Conservation (phyloP, 768 basidiomycete genomes). For the Leccinum variicolor region DNA sequence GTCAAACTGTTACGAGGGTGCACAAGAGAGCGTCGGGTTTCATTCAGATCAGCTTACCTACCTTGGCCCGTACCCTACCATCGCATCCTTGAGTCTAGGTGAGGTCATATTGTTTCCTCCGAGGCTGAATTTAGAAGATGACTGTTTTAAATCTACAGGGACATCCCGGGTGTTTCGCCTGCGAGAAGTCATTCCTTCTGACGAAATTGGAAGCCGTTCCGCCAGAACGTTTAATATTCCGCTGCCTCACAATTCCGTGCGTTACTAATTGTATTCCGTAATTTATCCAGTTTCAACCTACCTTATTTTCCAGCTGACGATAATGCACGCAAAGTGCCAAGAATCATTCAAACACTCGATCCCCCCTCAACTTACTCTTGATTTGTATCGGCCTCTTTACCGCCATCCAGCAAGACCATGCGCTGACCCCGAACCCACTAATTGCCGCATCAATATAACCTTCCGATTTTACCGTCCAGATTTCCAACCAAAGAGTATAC, state of each 20-base stretch:
- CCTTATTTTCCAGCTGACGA: conserved; percentile 51
- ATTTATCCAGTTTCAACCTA: background rate
- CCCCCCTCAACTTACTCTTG: conserved; percentile 67
- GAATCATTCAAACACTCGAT: conserved; percentile 80
- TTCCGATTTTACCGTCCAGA: conserved; percentile 87
- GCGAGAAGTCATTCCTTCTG: conserved; percentile 70
- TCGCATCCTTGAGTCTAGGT: conserved; percentile 83
- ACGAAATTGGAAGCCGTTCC: conserved; percentile 51
- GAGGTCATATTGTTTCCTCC: conserved; percentile 11
- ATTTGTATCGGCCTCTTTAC: conserved; percentile 63
- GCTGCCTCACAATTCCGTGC: conserved; percentile 73
- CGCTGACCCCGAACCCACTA: conserved; percentile 44
- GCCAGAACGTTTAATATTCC: conserved; percentile 78
- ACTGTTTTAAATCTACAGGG: conserved; percentile 36
- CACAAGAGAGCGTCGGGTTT: conserved; percentile 75
- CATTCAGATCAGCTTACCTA: conserved; percentile 82
- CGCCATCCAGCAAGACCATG: conserved; percentile 32
- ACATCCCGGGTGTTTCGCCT: conserved; percentile 69
- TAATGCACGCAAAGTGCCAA: conserved; percentile 86
- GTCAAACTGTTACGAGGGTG: conserved; percentile 81
- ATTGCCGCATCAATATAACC: conserved; percentile 79
- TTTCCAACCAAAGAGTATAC: conserved; percentile 61
- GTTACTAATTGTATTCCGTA: conserved; percentile 17
- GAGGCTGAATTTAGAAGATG: background rate
- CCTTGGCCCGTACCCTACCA: conserved; percentile 81